These are phyloP conservation scores for Chlorophyllum brunneum DNA, from an alignment of 768 basidiomycete species.

Conservation along the genomic window DNA sequence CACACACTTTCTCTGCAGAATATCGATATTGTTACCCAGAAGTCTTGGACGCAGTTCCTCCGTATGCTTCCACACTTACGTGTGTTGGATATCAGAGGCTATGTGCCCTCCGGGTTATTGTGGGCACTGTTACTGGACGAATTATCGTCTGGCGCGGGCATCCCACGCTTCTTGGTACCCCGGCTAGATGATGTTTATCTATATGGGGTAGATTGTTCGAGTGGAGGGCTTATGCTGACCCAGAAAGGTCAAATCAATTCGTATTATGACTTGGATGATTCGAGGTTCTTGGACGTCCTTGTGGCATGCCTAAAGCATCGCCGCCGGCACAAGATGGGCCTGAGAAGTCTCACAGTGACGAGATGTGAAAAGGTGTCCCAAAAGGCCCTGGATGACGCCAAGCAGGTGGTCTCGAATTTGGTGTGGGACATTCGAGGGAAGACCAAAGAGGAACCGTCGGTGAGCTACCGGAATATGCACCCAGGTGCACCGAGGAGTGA, in stretches of 20 bases:
- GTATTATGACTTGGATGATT: slow-evolving; percentile 34
- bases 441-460: slow-evolving; percentile 23
- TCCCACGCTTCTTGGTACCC: slow-evolving; percentile 26
- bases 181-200: slow-evolving; percentile 34
- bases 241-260: slow-evolving; percentile 28
- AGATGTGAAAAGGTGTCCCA: slow-evolving; percentile 27
- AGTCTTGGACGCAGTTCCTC: slow-evolving; percentile 32
- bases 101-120: slow-evolving; percentile 34
- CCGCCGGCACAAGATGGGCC: slow-evolving; percentile 20
- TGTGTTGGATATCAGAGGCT: slow-evolving; percentile 31
- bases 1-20: slow-evolving; percentile 33
- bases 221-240: slow-evolving; percentile 38
- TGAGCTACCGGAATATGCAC: slow-evolving; percentile 24
- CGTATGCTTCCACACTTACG: slow-evolving; percentile 27
- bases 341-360: slow-evolving; percentile 34
- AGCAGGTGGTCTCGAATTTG: slow-evolving; percentile 27
- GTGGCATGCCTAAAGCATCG: slow-evolving; percentile 28
- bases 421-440: slow-evolving; percentile 29
- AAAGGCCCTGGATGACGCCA: slow-evolving; percentile 22
- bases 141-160: slow-evolving; percentile 3
- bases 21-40: slow-evolving; percentile 35
- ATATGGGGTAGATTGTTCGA: slow-evolving; percentile 33
- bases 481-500: slow-evolving; percentile 16
- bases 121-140: slow-evolving; percentile 39
- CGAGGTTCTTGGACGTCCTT: slow-evolving; percentile 37